Evolutionary conservation across 1,139 yeast species (phyloP).

Genomic region (Yamadazyma jaroonii): DNA sequence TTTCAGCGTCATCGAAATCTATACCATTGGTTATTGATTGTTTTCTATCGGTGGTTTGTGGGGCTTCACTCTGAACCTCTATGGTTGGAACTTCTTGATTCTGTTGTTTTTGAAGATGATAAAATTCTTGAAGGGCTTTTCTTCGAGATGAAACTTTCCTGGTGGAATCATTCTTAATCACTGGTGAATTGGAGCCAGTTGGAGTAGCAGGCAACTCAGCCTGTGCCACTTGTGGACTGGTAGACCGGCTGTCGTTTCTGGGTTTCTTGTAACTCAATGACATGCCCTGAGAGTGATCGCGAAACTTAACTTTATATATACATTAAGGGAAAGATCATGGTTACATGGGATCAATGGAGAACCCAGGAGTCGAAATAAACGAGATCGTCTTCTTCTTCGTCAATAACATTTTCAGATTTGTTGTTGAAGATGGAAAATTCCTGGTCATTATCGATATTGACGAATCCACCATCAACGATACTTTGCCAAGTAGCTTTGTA

Average conservation of each 20-base stretch:
- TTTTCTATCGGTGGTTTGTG: neutral
- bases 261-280: neutral
- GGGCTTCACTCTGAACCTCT: too few species aligned
- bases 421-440: constrained; percentile 37
- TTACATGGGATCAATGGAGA: constrained; percentile 9
- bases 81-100: constrained; percentile 1
- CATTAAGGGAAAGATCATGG: too few species aligned
- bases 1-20: constrained; percentile 21
- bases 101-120: constrained; percentile 26
- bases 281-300: constrained; percentile 1
- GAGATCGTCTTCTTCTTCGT: constrained; percentile 33
- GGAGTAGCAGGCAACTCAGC: too few species aligned
- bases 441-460: constrained; percentile 23
- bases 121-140: constrained; percentile 45
- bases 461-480: constrained; percentile 61
- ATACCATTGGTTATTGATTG: constrained; percentile 2
- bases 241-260: constrained; percentile 1
- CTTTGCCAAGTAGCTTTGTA: constrained; percentile 63
- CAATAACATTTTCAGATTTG: constrained; percentile 28
- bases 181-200: too few species aligned
- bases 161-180: too few species aligned
- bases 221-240: too few species aligned
- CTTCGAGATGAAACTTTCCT: constrained; percentile 41
- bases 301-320: neutral
- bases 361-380: constrained; percentile 44